A percentile compares a stretch with the other conserved stretches of the same genome.
Evolutionary conservation across 768 basidiomycete species (phyloP).

Genomic region (Lentinula sp.): DNA sequence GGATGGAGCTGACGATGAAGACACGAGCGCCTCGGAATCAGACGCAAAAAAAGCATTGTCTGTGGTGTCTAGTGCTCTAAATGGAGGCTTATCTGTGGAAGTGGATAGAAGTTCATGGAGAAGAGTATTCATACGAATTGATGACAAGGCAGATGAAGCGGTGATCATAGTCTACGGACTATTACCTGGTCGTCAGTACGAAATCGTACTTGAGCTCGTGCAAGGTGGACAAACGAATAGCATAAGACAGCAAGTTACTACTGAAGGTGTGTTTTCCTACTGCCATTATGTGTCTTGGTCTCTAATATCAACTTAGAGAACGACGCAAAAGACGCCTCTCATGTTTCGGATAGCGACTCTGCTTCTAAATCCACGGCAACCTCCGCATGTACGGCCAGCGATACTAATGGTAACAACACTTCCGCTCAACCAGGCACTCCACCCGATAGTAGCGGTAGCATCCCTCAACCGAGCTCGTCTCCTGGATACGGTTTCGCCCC

Average conservation of each 20-base stretch:
- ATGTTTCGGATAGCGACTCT: not conserved
- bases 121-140: slow-evolving; percentile 70
- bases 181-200: slow-evolving; percentile 84
- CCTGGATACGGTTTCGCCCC: slow-evolving; percentile 18
- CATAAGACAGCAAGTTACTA: slow-evolving; percentile 60
- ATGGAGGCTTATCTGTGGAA: slow-evolving; percentile 71
- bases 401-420: slow-evolving; percentile 21
- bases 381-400: not conserved
- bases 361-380: not conserved
- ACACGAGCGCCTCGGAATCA: slow-evolving; percentile 9
- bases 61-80: slow-evolving; percentile 60
- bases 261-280: slow-evolving; percentile 40
- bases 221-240: slow-evolving; percentile 44
- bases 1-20: slow-evolving; percentile 22
- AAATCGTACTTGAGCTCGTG: slow-evolving; percentile 77
- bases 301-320: slow-evolving; percentile 7
- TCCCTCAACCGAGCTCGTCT: slow-evolving; percentile 14
- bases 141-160: slow-evolving; percentile 79
- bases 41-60: slow-evolving; percentile 24
- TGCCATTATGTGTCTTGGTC: not conserved
- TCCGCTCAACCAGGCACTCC: slow-evolving; percentile 25
- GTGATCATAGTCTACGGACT: slow-evolving; percentile 89
- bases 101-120: slow-evolving; percentile 80
- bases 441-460: slow-evolving; percentile 19
- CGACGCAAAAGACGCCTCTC: slow-evolving; percentile 15